Evolutionary conservation across 345 rosid species (phyloP).

Genomic region (Pistacia integerrima): DNA sequence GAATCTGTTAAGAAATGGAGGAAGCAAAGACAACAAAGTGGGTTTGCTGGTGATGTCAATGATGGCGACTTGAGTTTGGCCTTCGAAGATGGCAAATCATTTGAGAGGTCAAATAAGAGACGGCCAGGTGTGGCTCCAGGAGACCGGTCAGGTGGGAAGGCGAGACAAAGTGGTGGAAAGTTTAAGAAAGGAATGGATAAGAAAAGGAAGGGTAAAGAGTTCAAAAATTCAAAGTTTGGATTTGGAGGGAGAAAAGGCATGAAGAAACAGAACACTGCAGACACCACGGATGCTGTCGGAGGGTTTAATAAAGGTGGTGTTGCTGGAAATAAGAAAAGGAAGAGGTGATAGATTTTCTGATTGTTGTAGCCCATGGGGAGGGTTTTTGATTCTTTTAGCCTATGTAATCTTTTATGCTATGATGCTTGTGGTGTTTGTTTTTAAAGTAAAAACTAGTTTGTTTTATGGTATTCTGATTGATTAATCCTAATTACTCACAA

Average conservation of each 20-base stretch:
- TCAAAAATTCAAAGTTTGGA: conserved; percentile 60
- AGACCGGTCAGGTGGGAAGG: conserved; percentile 72
- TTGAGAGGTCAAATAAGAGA: conserved; percentile 64
- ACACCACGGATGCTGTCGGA: conserved; percentile 44
- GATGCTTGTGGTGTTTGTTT: not conserved
- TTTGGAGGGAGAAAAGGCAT: conserved; percentile 64
- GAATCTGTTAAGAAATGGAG: conserved; percentile 87
- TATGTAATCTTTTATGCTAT: not conserved
- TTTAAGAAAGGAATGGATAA: conserved; percentile 33
- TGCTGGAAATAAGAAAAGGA: conserved; percentile 58
- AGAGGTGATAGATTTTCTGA: conserved; percentile 34
- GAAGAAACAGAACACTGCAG: conserved; percentile 69
- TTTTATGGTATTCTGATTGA: not conserved
- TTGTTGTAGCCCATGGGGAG: not conserved
- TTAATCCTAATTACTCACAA: not conserved
- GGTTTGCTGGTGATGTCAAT: conserved; percentile 55
- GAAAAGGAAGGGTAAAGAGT: conserved; percentile 39
- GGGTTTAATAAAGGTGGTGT: conserved; percentile 37
- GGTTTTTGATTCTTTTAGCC: not conserved
- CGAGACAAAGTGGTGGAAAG: conserved; percentile 25
- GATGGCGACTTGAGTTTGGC: conserved; percentile 53
- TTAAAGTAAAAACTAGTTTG: not conserved
- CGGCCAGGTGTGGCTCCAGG: conserved; percentile 67
- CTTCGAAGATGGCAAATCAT: conserved; percentile 63
- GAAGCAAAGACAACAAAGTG: conserved; percentile 86